Evolutionary conservation across 2,329 filamentous ascomycete species (phyloP).

Genomic region (Sarocladiaceae sp.): DNA sequence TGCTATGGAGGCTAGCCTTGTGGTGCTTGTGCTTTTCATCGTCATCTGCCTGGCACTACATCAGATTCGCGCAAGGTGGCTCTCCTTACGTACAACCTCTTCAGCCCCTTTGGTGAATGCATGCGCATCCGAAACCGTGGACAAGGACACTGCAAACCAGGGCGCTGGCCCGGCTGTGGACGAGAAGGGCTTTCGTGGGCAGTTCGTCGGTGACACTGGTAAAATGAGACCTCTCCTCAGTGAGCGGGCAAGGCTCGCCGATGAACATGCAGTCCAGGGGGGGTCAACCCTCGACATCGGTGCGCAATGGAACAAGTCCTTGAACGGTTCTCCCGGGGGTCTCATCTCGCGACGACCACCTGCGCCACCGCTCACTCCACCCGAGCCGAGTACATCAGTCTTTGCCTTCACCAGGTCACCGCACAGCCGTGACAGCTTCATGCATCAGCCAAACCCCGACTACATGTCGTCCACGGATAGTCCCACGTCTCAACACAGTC

Average conservation of each 20-base stretch:
- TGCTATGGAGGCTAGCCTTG: slow-evolving; percentile 22
- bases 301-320: slow-evolving; percentile 19
- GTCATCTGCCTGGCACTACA: slow-evolving; percentile 14
- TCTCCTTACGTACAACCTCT: neutral
- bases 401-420: slow-evolving; percentile 29
- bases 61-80: neutral
- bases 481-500: slow-evolving; percentile 19
- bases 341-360: slow-evolving; percentile 34
- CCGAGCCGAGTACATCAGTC: slow-evolving; percentile 33
- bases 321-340: slow-evolving; percentile 20
- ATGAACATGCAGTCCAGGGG: neutral
- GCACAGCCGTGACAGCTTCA: slow-evolving; percentile 26
- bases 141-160: neutral
- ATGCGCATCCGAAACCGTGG: slow-evolving; percentile 2
- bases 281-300: slow-evolving; percentile 18
- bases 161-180: slow-evolving; percentile 8
- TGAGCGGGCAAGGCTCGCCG: neutral
- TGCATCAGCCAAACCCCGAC: slow-evolving; percentile 37
- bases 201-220: neutral
- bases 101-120: neutral
- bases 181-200: neutral
- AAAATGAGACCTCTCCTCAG: neutral
- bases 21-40: slow-evolving; percentile 28
- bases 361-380: slow-evolving; percentile 43
- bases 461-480: slow-evolving; percentile 34